A percentile compares a stretch with the other conserved stretches of the same genome.
Conservation (phyloP, 1,139 yeast species). For the Yamadazyma kanchanaburiensis region DNA sequence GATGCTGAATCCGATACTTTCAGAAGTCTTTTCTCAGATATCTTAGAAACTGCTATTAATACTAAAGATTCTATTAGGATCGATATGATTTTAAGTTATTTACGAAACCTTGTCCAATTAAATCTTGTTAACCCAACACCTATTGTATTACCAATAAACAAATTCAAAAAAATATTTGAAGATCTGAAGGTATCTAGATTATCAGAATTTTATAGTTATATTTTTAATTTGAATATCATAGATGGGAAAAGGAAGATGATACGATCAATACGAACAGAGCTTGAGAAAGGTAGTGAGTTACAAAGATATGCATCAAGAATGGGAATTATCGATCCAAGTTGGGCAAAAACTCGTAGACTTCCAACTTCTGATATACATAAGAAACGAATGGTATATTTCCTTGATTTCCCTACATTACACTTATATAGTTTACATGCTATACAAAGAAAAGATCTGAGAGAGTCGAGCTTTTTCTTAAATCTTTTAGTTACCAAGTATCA, state of each 20-base stretch:
- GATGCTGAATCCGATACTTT: conserved; percentile 19
- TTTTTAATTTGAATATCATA: conserved; percentile 33
- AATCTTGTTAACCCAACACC: conserved; percentile 23
- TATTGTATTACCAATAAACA: conserved; percentile 16
- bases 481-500: conserved; percentile 39
- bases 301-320: conserved; percentile 36
- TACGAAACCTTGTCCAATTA: conserved; percentile 19
- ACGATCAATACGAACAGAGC: conserved; percentile 19
- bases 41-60: conserved; percentile 18
- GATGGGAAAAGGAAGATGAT: conserved; percentile 16
- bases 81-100: conserved; percentile 19
- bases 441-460: conserved; percentile 25
- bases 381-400: conserved; percentile 29
- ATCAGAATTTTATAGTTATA: conserved; percentile 27
- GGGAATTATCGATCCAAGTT: conserved; percentile 33
- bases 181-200: conserved; percentile 18
- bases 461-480: conserved; percentile 32
- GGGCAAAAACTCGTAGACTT: conserved; percentile 31
- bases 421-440: conserved; percentile 22
- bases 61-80: conserved; percentile 14
- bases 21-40: conserved; percentile 16
- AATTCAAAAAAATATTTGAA: conserved; percentile 19
- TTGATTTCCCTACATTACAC: conserved; percentile 25
- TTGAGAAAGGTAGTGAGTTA: conserved; percentile 26
- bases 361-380: conserved; percentile 17